Conservation (phyloP, 2,329 filamentous ascomycete species). For the Aspergillus awamori region DNA sequence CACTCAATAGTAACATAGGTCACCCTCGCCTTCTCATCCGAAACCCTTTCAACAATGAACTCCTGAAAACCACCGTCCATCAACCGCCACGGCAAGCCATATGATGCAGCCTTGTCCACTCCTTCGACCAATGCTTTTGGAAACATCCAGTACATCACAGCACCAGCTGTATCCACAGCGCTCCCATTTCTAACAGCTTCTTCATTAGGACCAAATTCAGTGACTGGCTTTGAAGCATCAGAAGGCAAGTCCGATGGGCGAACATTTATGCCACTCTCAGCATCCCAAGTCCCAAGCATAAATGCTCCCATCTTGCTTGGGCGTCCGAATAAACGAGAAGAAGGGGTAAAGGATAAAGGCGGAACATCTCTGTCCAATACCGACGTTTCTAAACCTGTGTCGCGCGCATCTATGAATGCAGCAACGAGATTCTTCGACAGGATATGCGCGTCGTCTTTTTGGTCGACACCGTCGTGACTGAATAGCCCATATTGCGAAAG, state of each 20-base stretch:
- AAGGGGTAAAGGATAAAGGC: neutral
- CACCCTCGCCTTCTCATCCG: conserved; percentile 12
- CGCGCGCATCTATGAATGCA: neutral
- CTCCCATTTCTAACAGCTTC: neutral
- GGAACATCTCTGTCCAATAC: neutral
- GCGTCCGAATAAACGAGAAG: neutral
- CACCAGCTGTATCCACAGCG: neutral
- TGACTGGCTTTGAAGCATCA: neutral
- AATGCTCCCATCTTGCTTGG: neutral
- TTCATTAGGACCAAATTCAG: neutral
- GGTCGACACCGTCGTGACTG: neutral
- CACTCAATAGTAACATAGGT: conserved; percentile 15
- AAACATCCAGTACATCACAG: conserved; percentile 8
- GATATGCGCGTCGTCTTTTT: neutral
- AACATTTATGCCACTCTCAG: neutral
- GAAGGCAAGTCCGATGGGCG: neutral
- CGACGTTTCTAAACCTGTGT: neutral
- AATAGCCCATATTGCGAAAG: conserved; percentile 2
- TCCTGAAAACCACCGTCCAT: conserved; percentile 21
- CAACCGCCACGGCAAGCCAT: conserved; percentile 16
- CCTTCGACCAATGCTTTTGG: conserved; percentile 2
- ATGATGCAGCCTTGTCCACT: conserved; percentile 6
- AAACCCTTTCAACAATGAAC: conserved; percentile 13
- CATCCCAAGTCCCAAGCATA: neutral
- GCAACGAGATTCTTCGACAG: neutral